phyloP scores from a whole-genome alignment of 108 stramenopile species.

The Fragilaria radians region DNA sequence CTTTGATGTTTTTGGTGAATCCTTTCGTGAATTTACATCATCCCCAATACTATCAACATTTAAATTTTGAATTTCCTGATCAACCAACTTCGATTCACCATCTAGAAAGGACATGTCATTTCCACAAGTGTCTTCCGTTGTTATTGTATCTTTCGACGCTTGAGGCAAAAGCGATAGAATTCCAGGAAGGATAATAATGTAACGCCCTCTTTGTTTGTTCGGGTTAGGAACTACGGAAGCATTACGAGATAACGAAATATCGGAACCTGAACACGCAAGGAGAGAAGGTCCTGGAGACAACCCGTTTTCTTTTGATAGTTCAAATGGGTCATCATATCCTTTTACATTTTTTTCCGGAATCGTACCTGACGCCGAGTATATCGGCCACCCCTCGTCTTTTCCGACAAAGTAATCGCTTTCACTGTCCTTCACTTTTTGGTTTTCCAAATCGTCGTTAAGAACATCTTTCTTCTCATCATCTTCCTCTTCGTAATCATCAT shows the following conservation, averaged over 20 bases:
- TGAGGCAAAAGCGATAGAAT: constrained; percentile 15
- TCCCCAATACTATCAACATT: neutral
- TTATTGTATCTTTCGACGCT: neutral
- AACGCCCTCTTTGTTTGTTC: constrained; percentile 28
- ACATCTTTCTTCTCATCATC: too few relatives aligned
- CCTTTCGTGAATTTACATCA: constrained; percentile 1
- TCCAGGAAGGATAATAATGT: constrained; percentile 32
- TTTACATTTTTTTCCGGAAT: too few relatives aligned
- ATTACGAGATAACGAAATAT: constrained; percentile 26
- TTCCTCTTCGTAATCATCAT: too few relatives aligned
- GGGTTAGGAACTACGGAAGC: constrained; percentile 20
- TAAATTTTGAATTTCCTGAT: neutral
- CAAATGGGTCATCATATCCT: neutral
- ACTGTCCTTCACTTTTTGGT: too few relatives aligned
- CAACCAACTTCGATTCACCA: neutral
- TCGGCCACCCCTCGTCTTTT: too few relatives aligned
- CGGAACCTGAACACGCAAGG: constrained; percentile 24
- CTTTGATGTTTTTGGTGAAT: neutral
- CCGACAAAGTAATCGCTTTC: too few relatives aligned
- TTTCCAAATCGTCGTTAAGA: too few relatives aligned
- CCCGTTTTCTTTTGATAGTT: neutral
- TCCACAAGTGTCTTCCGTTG: neutral
- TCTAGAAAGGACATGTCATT: constrained; percentile 4
- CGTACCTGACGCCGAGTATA: too few relatives aligned
- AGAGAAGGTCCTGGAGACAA: constrained; percentile 27